Evolutionary conservation across 1,284 basidiomycete species (phyloP), one percentile per base, ranked within the genome.

Genomic region (Thecaphora thlaspeos): DNA sequence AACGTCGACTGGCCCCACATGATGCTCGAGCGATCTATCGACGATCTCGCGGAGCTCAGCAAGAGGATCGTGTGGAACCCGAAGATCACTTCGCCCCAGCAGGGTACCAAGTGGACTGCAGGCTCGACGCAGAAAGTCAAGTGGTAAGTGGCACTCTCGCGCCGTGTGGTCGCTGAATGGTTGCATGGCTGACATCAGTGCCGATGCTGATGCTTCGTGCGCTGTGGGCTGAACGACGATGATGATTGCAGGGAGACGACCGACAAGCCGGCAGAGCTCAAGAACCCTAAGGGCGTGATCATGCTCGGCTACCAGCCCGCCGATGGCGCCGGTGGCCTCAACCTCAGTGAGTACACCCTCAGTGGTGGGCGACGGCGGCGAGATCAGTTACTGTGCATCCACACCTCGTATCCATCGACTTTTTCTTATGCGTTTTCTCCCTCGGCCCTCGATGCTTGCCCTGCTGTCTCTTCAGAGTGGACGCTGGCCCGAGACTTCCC

Each of bases 21-120:
- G 24, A 44, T 62, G 45, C 39, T 54, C 30, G 51, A 46, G 2
- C 51, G 55, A 11, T 51, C 51, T 17, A 19, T 30, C 0, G 41
- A 9, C 2, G 34, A 45, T 19, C 51, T 51, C 14, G 41, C 5
- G 37, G 19, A 38, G 5, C 37, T 38, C 19, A 15, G 5, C 19
- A 64, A 64, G 26, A 52, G 64, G 22, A 52, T 67, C 43, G 64
- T 67, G 3, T 66, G 57, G 48, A 66, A 66, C 47, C 63, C 63
- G 8, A 52, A 41, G 36, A 59, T 66, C 51, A 66, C 63, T 44
- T 40, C 34, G 1, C 64, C 60, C 9, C 43, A 32, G 37, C 14
- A 42, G 4, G 24, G 40, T 1, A 52, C 52, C 24, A 55, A 56
- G 9, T 65, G 66, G 66, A 41, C 30, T 0, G 58, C 62, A 9